Base-by-base conservation (phyloP, 192 early-diverging fungal species). In the Coemansia brasiliensis region DNA sequence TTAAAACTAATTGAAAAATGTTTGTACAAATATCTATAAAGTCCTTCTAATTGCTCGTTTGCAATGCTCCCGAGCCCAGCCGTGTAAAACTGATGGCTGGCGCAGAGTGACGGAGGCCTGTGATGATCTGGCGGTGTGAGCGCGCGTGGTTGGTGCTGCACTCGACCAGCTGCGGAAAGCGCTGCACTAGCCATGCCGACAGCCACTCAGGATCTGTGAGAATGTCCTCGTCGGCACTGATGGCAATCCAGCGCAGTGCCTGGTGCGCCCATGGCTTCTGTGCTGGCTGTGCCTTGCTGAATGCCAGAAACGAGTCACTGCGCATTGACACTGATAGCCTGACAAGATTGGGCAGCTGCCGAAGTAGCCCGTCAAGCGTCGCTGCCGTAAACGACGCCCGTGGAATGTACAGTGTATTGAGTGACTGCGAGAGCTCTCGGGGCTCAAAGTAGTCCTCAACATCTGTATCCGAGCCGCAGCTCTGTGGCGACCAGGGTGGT, bases 71-170 rank as follows among this genome's bases (percentile, higher is more conserved):
- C 48, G 74, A 70, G 63, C 46, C 63, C 1, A 71, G 55, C 17
- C 64, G 59, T 4, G 74, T 61, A n/a, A 77, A 71, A 8, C 32
- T 13, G 18, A 77, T 55, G 12, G 42, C 55, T 2, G 74, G 74
- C 0, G 69, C 58, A n/a, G 60, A 44, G 13, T 39, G 35, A 44
- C 64, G 59, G 41, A 77, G 61, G 32, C 44, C 68, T 3, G 67
- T 48, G 22, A 71, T 53, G 11, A 59, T 48, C 5, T 60, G 67
- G 38, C 40, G 48, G 37, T 77, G 74, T 20, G 63, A 59, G 55
- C 74, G 67, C 0, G 63, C 63, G 49, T 70, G 64, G 63, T 70
- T 71, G 5, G 68, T 67, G 57, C 64, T 54, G 57, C 74, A 77
- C 25, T 77, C 74, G 24, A 48, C 44, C 32, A 77, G 60, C 42